These are phyloP conservation scores for Colletotrichum sp. DNA, from an alignment of 2,329 filamentous ascomycete species.

Conservation along the genomic window DNA sequence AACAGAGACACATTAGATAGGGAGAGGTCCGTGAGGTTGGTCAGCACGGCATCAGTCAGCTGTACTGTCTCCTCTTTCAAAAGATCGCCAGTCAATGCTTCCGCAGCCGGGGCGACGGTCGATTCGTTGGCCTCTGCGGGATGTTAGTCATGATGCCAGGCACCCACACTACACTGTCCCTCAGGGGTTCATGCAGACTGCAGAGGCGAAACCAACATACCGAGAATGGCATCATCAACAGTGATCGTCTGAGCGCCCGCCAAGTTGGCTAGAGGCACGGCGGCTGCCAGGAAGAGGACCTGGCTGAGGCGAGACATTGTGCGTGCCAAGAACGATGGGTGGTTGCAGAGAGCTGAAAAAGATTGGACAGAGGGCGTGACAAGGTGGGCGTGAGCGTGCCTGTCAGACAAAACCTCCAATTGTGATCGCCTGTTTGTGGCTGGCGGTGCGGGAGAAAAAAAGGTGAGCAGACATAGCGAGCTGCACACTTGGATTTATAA, in stretches of 20 bases:
- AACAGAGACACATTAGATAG: slow-evolving; percentile 35
- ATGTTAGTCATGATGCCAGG: neutral
- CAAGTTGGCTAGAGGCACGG: neutral
- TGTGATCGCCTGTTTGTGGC: neutral
- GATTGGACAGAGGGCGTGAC: neutral
- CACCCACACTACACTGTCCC: neutral
- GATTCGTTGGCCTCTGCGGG: neutral
- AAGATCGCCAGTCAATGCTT: neutral
- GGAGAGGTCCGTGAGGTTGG: slow-evolving; percentile 32
- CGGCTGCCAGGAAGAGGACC: neutral
- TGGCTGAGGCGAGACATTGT: slow-evolving; percentile 2
- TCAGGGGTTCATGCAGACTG: neutral
- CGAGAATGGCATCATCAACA: neutral
- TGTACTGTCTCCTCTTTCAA: neutral
- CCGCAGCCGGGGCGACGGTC: neutral
- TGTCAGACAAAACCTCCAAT: neutral
- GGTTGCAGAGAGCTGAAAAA: neutral
- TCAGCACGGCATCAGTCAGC: slow-evolving; percentile 34
- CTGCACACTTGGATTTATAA: neutral
- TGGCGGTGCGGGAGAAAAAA: neutral
- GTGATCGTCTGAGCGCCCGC: slow-evolving; percentile 1
- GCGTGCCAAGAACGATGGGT: neutral
- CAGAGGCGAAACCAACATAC: neutral
- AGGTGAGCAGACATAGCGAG: neutral
- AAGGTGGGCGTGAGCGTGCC: neutral